Conservation (phyloP, 176 grass and related monocot genomes). For the Ensete ventricosum region DNA sequence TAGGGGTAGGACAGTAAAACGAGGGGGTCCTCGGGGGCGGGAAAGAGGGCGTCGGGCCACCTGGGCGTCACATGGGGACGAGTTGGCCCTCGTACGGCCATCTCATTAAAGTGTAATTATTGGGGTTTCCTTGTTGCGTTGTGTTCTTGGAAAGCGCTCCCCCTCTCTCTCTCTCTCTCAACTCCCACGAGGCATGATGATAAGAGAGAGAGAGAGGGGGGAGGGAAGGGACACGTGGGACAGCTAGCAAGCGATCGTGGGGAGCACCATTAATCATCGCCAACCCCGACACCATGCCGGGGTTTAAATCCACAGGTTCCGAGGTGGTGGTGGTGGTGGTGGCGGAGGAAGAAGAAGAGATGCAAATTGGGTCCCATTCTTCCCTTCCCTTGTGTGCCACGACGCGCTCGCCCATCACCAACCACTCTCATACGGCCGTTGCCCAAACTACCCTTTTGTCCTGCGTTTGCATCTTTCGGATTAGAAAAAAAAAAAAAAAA, state of each 20-base stretch:
- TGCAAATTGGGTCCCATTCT: neutral
- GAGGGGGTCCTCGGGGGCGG: no score
- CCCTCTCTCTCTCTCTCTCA: neutral
- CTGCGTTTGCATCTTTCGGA: no score
- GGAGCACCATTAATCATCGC: conserved; percentile 16
- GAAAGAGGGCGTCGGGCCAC: neutral
- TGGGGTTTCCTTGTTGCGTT: no score
- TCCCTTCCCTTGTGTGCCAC: no score
- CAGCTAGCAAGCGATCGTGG: conserved; percentile 18
- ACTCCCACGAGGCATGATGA: neutral
- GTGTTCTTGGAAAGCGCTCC: no score
- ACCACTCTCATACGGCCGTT: no score
- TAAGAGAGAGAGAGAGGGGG: neutral
- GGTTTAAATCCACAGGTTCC: conserved; percentile 8
- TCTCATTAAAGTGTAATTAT: no score
- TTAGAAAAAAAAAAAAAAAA: no score
- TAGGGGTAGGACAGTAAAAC: neutral
- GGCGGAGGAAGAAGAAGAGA: neutral
- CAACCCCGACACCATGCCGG: conserved; percentile 1
- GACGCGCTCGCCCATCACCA: no score
- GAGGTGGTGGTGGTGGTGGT: neutral
- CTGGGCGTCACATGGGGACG: neutral
- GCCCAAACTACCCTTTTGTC: no score
- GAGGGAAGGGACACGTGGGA: conserved; percentile 12
- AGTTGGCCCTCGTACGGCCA: neutral